Evolutionary conservation across 306 rosid species (phyloP).

Genomic region (Clitoria ternatea): DNA sequence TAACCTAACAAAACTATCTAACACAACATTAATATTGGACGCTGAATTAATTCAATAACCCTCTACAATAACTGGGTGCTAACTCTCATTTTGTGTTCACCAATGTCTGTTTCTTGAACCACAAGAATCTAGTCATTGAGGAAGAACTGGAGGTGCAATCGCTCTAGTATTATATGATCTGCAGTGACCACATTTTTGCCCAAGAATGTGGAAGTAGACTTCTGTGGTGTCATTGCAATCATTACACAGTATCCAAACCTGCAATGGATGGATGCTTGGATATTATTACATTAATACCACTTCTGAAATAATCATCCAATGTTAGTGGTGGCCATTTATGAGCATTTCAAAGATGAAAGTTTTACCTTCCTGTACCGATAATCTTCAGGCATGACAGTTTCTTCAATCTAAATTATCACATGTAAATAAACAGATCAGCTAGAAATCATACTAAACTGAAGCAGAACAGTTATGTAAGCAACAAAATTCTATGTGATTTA

Average conservation of each 20-base stretch:
- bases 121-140: slow-evolving; percentile 47
- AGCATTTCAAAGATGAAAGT: slow-evolving; percentile 9
- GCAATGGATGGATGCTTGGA: slow-evolving; percentile 25
- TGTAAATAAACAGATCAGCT: not conserved
- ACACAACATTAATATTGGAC: slow-evolving; percentile 17
- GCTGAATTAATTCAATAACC: slow-evolving; percentile 17
- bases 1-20: slow-evolving; percentile 10
- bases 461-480: not conserved
- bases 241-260: slow-evolving; percentile 93
- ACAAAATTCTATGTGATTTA: not conserved
- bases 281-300: no score
- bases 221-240: slow-evolving; percentile 92
- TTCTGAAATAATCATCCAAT: no score
- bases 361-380: slow-evolving; percentile 68
- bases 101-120: slow-evolving; percentile 18
- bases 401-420: slow-evolving; percentile 63
- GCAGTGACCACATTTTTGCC: slow-evolving; percentile 91
- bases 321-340: not conserved
- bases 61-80: slow-evolving; percentile 6
- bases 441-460: not conserved
- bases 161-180: slow-evolving; percentile 74
- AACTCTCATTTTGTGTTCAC: not conserved
- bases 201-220: slow-evolving; percentile 74
- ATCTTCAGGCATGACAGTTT: slow-evolving; percentile 73
- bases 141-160: slow-evolving; percentile 82